Conservation (phyloP, 257 asterid species). For the Oldenlandia corymbosa region DNA sequence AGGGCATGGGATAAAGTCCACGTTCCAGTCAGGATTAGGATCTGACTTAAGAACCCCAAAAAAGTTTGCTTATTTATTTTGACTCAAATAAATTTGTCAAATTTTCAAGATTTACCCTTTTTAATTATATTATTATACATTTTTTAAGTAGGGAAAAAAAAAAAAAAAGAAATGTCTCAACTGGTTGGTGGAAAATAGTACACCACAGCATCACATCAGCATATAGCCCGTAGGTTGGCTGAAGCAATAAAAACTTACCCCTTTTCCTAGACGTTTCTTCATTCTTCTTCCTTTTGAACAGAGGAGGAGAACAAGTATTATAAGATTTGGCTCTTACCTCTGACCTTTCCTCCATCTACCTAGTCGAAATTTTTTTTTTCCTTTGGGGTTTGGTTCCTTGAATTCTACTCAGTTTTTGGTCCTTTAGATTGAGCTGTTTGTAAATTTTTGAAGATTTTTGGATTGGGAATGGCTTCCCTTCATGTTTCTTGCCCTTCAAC, state of each 20-base stretch:
- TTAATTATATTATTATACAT: no score
- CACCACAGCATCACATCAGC: no score
- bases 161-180: not conserved
- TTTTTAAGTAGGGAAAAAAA: not conserved
- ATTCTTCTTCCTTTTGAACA: not conserved
- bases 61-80: no score
- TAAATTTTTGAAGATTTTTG: not conserved
- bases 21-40: no score
- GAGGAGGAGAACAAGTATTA: no score
- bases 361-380: not conserved
- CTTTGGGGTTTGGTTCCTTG: not conserved
- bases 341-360: slow-evolving; percentile 1
- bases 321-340: slow-evolving; percentile 9
- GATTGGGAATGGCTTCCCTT: slow-evolving; percentile 53
- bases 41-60: no score
- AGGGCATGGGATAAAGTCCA: no score
- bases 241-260: not conserved
- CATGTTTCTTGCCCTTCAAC: slow-evolving; percentile 58
- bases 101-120: no score
- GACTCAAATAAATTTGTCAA: no score
- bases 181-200: slow-evolving; percentile 12
- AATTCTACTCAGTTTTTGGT: not conserved
- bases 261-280: slow-evolving; percentile 21
- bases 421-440: not conserved
- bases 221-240: not conserved